Conservation (phyloP, 768 basidiomycete species). For the Rhizopogon sp. region DNA sequence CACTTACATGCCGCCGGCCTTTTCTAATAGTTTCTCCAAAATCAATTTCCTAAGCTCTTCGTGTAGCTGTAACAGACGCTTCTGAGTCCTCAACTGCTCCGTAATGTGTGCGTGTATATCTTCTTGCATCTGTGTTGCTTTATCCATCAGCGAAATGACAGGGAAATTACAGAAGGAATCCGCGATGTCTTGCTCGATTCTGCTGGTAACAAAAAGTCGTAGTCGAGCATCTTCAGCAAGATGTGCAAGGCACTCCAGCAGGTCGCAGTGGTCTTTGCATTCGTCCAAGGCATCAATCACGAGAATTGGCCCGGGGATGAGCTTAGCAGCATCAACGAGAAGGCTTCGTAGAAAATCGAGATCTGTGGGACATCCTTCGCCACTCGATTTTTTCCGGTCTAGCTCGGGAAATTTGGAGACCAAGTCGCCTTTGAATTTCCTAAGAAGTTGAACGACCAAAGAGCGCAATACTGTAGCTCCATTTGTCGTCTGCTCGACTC, state of each 20-base stretch:
- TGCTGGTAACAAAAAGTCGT: slow-evolving; percentile 6
- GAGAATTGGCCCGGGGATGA: not conserved
- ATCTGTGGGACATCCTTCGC: not conserved
- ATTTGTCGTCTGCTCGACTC: slow-evolving; percentile 4
- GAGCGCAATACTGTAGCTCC: slow-evolving; percentile 11
- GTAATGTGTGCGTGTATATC: not conserved
- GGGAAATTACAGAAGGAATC: not conserved
- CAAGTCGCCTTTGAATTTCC: not conserved
- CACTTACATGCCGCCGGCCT: slow-evolving; percentile 5
- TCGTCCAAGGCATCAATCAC: slow-evolving; percentile 12
- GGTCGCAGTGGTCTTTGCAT: not conserved
- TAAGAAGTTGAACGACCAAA: slow-evolving; percentile 11
- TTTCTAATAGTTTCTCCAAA: not conserved
- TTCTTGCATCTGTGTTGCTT: not conserved
- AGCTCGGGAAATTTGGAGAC: not conserved
- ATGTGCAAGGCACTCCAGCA: not conserved
- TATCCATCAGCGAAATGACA: not conserved
- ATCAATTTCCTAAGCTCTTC: not conserved
- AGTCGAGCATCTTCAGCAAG: not conserved
- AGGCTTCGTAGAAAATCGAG: not conserved
- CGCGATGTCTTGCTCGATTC: not conserved
- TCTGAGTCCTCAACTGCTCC: not conserved
- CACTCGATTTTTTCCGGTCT: not conserved
- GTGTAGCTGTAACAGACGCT: not conserved
- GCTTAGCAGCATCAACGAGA: not conserved